Evolutionary conservation across 169 alveolate genomes (phyloP).

Genomic region (Plasmodium blacklocki): DNA sequence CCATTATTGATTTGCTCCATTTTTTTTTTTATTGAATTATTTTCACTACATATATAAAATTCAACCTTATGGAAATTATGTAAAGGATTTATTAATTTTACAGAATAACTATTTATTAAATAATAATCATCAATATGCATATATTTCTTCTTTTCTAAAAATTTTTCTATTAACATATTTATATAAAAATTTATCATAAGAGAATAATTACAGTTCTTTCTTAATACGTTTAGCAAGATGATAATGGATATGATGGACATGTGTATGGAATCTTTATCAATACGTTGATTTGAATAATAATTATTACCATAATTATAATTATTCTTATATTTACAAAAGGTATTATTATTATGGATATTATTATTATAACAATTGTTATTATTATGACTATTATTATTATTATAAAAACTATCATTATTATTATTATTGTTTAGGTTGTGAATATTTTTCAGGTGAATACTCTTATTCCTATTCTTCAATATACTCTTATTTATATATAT

Average conservation of each 20-base stretch:
- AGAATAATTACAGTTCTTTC: constrained; percentile 34
- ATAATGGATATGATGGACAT: constrained; percentile 31
- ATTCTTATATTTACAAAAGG: neutral
- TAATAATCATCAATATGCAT: constrained; percentile 56
- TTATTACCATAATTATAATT: neutral
- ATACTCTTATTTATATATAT: constrained; percentile 38
- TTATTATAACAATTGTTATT: neutral
- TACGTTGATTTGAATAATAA: neutral
- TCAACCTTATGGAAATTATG: constrained; percentile 7
- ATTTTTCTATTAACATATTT: constrained; percentile 50
- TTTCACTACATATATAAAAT: constrained; percentile 11
- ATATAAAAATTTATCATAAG: constrained; percentile 33
- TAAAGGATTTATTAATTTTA: constrained; percentile 43
- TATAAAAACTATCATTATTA: neutral
- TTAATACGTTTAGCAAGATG: constrained; percentile 3
- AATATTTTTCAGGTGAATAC: no score
- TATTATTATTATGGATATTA: neutral
- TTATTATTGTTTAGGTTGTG: neutral
- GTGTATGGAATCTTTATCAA: neutral
- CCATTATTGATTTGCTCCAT: constrained; percentile 53
- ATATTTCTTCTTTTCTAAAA: constrained; percentile 73
- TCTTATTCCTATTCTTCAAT: constrained; percentile 17
- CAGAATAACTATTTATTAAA: constrained; percentile 44
- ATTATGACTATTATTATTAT: neutral
- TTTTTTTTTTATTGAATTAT: constrained; percentile 12